Evolutionary conservation across 495 filamentous ascomycete genomes (phyloP).

Genomic region (Hypoxylon rickii): DNA sequence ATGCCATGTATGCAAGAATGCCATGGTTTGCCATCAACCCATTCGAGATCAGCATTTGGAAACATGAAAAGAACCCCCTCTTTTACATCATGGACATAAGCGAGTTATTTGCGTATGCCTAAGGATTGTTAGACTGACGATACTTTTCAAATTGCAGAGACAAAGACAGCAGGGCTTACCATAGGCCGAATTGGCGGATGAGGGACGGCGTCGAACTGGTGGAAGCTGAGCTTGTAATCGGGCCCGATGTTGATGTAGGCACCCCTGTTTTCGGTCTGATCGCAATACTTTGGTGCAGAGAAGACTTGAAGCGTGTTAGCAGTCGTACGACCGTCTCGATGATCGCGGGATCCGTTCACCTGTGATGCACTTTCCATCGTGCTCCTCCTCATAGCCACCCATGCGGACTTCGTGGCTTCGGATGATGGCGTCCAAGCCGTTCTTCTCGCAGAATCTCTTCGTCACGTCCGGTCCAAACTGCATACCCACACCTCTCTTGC

Average conservation of each 20-base stretch:
- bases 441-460: slow-evolving; percentile 94
- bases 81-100: slow-evolving; percentile 65
- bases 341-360: slow-evolving; percentile 48
- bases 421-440: slow-evolving; percentile 92
- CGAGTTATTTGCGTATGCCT: slow-evolving; percentile 83
- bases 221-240: slow-evolving; percentile 86
- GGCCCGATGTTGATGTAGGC: slow-evolving; percentile 97
- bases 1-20: slow-evolving; percentile 38
- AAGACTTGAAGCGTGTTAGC: slow-evolving; percentile 66
- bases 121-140: slow-evolving; percentile 37
- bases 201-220: slow-evolving; percentile 93
- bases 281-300: slow-evolving; percentile 96
- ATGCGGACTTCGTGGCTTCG: slow-evolving; percentile 97
- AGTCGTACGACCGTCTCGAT: slow-evolving; percentile 1
- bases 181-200: slow-evolving; percentile 95
- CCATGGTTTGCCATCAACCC: slow-evolving; percentile 29
- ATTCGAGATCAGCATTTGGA: slow-evolving; percentile 21
- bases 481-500: slow-evolving; percentile 94
- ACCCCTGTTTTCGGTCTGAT: slow-evolving; percentile 96
- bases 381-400: slow-evolving; percentile 97
- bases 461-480: slow-evolving; percentile 98
- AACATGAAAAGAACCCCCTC: slow-evolving; percentile 19
- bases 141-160: slow-evolving; percentile 5
- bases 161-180: slow-evolving; percentile 55
- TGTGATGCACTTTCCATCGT: slow-evolving; percentile 96